Base-by-base conservation (phyloP, 345 rosid genomes). In the Turnera subulata region DNA sequence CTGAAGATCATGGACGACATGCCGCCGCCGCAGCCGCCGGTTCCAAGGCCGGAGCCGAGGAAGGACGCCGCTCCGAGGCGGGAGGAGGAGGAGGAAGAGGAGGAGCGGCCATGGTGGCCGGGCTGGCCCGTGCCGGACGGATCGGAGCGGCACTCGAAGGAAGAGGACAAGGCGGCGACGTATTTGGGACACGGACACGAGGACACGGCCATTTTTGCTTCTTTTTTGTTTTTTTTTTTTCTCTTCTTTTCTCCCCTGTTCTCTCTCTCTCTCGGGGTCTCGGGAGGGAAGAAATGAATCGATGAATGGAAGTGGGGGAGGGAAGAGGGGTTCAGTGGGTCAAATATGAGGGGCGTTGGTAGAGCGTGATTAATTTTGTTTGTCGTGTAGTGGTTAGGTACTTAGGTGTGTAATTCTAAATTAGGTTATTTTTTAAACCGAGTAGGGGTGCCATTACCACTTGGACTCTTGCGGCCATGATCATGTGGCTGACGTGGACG, bases 1-100 rank as follows among this genome's bases (percentile, higher is more conserved):
- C 79, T 80, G 67, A 87, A 59, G 68, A 93, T 89, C 77, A 78
- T 67, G 21, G 97, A 81, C 11, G 94, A 84, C 19, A 83, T 22
- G 53, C 53, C 29, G 29, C n/a, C 45, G 13, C 86, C 84, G 16
- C 86, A 62, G 53, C 62, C 35, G 8, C 35, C n/a, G n/a, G n/a
- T n/a, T n/a, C n/a, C 35, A 29, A 29, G 5, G 8, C 35, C 4
- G 35, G 35, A 29, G 35, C 35, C 64, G 0, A 58, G 25, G 47
- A 69, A 58, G 24, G 65, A 42, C 1, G 61, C 20, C 20, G 58
- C 29, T 29, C 38, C 40, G 19, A 14, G 46, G 43, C 63, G 58
- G 23, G 37, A 25, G 11, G 65, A 53, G 55, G 54, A 53, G 11
- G 65, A 53, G 55, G 54, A 53, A 48, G 37, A 25, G 11, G 61